A percentile compares a stretch with the other conserved stretches of the same genome.
Evolutionary conservation across 2,329 filamentous ascomycete genomes (phyloP).

Genomic region (Volutella citrinella): DNA sequence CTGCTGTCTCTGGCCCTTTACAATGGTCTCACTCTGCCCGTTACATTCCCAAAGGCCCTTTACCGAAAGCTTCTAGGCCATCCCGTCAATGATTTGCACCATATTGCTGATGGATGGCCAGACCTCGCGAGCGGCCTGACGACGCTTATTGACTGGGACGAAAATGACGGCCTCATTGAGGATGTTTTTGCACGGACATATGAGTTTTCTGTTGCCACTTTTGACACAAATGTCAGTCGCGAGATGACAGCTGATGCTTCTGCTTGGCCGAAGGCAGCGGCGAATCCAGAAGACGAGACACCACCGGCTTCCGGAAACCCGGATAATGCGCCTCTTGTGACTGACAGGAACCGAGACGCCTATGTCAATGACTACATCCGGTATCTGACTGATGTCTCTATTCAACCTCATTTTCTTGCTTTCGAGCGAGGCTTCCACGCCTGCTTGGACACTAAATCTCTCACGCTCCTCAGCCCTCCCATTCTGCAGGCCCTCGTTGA

Average conservation of each 20-base stretch:
- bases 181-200: constrained; percentile 84
- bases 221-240: constrained; percentile 55
- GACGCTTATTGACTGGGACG: constrained; percentile 72
- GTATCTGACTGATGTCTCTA: constrained; percentile 76
- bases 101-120: constrained; percentile 87
- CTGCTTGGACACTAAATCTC: constrained; percentile 67
- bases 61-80: constrained; percentile 76
- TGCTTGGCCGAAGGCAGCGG: constrained; percentile 53
- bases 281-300: constrained; percentile 16
- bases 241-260: constrained; percentile 47
- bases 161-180: constrained; percentile 69
- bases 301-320: constrained; percentile 29
- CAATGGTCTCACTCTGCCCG: constrained; percentile 86
- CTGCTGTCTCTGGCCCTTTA: constrained; percentile 88
- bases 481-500: constrained; percentile 78
- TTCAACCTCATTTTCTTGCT: constrained; percentile 73
- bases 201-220: constrained; percentile 69
- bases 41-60: constrained; percentile 82
- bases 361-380: constrained; percentile 84
- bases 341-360: constrained; percentile 70
- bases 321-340: constrained; percentile 69
- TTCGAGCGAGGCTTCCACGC: constrained; percentile 79
- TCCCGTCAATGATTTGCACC: constrained; percentile 66
- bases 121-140: constrained; percentile 73
- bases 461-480: constrained; percentile 67